phyloP scores from a whole-genome alignment of 805 yeast genomes.

The Schwanniomyces vanrijiae region DNA sequence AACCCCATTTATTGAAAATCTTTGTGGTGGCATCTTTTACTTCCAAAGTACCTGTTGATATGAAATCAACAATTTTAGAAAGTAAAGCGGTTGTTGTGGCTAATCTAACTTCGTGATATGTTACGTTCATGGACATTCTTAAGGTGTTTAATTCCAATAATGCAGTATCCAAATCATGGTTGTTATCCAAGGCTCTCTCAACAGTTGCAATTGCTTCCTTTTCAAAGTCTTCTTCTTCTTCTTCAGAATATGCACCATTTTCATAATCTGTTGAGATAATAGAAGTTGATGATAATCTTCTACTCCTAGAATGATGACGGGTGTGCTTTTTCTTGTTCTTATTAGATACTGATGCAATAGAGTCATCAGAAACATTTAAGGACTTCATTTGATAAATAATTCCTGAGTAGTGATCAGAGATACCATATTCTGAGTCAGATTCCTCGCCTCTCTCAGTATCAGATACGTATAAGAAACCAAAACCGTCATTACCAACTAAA shows the following conservation, averaged over 20 bases:
- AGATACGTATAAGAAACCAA: conserved; percentile 50
- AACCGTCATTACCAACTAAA: conserved; percentile 50
- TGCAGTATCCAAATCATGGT: conserved; percentile 93
- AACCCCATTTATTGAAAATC: conserved; percentile 79
- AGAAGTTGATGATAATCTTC: conserved; percentile 38
- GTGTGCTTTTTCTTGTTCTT: conserved; percentile 40
- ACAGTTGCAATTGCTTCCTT: conserved; percentile 93
- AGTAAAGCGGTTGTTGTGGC: conserved; percentile 78
- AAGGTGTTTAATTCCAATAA: conserved; percentile 87
- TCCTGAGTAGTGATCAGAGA: conserved; percentile 34
- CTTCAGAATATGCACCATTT: conserved; percentile 28
- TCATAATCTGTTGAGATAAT: conserved; percentile 49
- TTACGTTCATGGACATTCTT: conserved; percentile 96
- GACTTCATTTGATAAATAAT: conserved; percentile 48
- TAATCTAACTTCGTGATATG: conserved; percentile 86
- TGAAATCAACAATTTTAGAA: conserved; percentile 66
- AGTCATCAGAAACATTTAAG: conserved; percentile 56
- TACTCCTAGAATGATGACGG: conserved; percentile 21
- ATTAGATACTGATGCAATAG: conserved; percentile 52
- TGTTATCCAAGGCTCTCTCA: conserved; percentile 85
- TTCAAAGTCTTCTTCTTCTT: conserved; percentile 66
- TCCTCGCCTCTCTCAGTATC: conserved; percentile 45
- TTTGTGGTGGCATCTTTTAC: conserved; percentile 75
- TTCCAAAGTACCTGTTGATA: conserved; percentile 73
- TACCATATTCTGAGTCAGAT: conserved; percentile 36